These are phyloP conservation scores for Ogataea kodamae DNA, from an alignment of 805 yeast species.

Conservation along the genomic window DNA sequence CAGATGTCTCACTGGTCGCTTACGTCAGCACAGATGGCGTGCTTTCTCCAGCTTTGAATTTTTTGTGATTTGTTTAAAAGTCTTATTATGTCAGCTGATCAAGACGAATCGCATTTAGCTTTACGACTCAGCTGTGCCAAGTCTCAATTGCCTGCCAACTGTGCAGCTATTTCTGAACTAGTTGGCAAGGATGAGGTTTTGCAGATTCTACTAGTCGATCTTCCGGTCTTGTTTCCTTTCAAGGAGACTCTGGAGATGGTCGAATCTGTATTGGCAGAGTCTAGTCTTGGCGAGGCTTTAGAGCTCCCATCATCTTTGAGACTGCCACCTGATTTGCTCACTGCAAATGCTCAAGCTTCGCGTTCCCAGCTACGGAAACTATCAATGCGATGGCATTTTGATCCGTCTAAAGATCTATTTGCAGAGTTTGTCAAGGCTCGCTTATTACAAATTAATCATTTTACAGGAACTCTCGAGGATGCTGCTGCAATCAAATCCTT, in stretches of 20 bases:
- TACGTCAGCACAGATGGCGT: no score
- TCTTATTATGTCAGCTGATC: no score
- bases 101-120: conserved; percentile 3
- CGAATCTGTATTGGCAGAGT: neutral
- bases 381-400: conserved; percentile 9
- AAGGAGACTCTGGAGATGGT: neutral
- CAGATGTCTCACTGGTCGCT: no score
- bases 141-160: conserved; percentile 15
- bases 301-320: conserved; percentile 1
- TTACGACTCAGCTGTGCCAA: conserved; percentile 5
- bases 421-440: conserved; percentile 22
- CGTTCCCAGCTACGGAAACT: neutral
- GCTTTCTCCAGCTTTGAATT: no score
- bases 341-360: neutral
- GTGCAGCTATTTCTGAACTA: conserved; percentile 4
- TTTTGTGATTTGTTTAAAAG: no score
- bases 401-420: conserved; percentile 7
- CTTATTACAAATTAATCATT: conserved; percentile 18
- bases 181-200: neutral
- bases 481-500: conserved; percentile 2
- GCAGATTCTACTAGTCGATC: conserved; percentile 9
- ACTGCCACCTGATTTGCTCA: neutral
- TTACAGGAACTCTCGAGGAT: conserved; percentile 10
- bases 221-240: conserved; percentile 6
- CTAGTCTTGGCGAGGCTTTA: neutral